Evolutionary conservation across 345 rosid species (phyloP).

Genomic region (Theobroma cacao): DNA sequence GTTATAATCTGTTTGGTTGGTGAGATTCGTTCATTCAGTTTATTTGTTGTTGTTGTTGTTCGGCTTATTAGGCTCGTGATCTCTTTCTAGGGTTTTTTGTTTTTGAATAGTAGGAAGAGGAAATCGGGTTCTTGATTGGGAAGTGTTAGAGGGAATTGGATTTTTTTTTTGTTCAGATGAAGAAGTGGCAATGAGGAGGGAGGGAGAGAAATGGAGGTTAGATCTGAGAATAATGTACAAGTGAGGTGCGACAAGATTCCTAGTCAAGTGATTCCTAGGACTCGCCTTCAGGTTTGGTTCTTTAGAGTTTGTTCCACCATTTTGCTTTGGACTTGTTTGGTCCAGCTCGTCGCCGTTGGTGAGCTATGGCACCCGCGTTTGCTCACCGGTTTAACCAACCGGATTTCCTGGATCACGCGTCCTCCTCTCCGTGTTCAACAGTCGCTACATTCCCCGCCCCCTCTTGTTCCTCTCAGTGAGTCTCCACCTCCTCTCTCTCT

Average conservation of each 20-base stretch:
- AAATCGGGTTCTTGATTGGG: neutral
- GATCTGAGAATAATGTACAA: conserved; percentile 55
- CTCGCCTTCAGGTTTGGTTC: conserved; percentile 79
- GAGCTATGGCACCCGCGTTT: conserved; percentile 81
- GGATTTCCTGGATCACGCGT: conserved; percentile 38
- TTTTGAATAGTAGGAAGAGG: neutral
- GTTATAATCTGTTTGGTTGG: neutral
- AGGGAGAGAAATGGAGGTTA: conserved; percentile 73
- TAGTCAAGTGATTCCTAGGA: conserved; percentile 53
- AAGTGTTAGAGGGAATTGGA: neutral
- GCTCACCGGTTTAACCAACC: conserved; percentile 47
- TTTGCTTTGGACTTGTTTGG: conserved; percentile 96
- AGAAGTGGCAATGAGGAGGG: conserved; percentile 65
- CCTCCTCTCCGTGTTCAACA: conserved; percentile 34
- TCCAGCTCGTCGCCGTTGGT: conserved; percentile 82
- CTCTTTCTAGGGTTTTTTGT: neutral
- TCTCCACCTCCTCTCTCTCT: neutral
- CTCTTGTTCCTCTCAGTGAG: conserved; percentile 57
- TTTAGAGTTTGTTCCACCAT: conserved; percentile 84
- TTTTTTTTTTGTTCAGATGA: conserved; percentile 38
- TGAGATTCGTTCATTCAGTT: conserved; percentile 8
- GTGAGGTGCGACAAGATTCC: conserved; percentile 62
- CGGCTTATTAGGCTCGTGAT: neutral
- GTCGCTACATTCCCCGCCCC: conserved; percentile 40
- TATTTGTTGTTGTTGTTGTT: neutral